Evolutionary conservation across 2,329 filamentous ascomycete genomes (phyloP), one percentile per base, ranked within the genome.

Genomic region (Aureobasidium sp.): DNA sequence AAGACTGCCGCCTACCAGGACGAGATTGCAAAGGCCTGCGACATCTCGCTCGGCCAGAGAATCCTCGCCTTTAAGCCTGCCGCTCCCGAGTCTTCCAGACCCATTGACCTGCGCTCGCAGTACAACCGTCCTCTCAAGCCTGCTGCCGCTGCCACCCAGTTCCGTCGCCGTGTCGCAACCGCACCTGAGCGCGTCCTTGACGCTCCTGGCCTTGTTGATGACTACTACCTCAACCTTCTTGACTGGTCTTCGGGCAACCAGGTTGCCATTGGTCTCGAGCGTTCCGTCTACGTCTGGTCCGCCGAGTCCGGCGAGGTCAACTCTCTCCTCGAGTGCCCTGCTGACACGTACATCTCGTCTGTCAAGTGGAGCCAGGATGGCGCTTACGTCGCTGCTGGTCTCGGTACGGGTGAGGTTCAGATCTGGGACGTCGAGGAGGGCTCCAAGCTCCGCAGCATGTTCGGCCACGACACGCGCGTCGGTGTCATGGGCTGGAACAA

Each of bases 401-500:
- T 99, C 56, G 93, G 92, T 65, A 91, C 91, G 41, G 94, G 94
- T 64, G 94, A 99, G 76, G 91, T 99, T 41, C 94, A 99, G 79
- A 99, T 99, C 78, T 99, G 94, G 93, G 94, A 97, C 71, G 93
- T 97, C 31, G 89, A 96, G 70, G 94, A 99, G 76, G 86, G 88
- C 65, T 88, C 87, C 72, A 97, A 97, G 84, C 88, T 99, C 64
- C 92, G 94, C 75, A 97, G 91, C 82, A 99, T 99, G 94, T 89
- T 91, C 74, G 94, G 94, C 64, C 94, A 99, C 73, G 93, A 97
- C 72, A 93, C 91, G 42, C 92, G 94, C 61, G 93, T 99, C 66
- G 91, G 92, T 72, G 93, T 96, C 67, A 97, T 97, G 92, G 91
- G 92, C 72, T 99, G 94, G 94, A 96, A 91, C 83, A 97, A 97